Percentiles rank a stretch among this genome's conserved stretches.
Conservation (phyloP, 2,329 filamentous ascomycete species). For the Beauveria medogensis region DNA sequence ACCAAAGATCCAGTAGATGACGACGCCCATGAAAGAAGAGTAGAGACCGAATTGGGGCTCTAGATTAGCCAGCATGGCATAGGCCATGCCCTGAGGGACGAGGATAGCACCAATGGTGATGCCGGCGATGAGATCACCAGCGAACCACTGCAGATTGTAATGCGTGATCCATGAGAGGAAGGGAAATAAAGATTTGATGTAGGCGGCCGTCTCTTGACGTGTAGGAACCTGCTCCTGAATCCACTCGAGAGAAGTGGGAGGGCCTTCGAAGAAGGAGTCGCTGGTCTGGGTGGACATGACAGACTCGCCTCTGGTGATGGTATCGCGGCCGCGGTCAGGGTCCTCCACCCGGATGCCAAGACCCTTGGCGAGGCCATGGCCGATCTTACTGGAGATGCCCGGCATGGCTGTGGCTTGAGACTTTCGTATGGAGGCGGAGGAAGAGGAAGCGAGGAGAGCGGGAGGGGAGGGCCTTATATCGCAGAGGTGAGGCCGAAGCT, state of each 20-base stretch:
- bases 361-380: constrained; percentile 66
- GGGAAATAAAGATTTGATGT: constrained; percentile 69
- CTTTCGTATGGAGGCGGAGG: neutral
- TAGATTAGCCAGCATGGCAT: constrained; percentile 77
- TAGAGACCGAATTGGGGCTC: constrained; percentile 78
- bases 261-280: constrained; percentile 74
- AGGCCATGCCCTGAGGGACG: constrained; percentile 96
- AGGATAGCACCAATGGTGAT: constrained; percentile 57
- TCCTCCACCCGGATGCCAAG: constrained; percentile 75
- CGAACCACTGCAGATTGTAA: constrained; percentile 85
- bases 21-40: constrained; percentile 67
- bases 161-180: constrained; percentile 81
- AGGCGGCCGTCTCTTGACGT: constrained; percentile 44
- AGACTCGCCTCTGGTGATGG: constrained; percentile 70
- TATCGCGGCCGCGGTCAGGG: constrained; percentile 33
- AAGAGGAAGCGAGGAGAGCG: neutral
- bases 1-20: constrained; percentile 72
- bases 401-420: constrained; percentile 24
- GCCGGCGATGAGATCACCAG: constrained; percentile 80
- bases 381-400: constrained; percentile 46
- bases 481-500: neutral
- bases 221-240: constrained; percentile 56
- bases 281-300: constrained; percentile 64
- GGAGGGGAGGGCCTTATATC: neutral
- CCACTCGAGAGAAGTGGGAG: constrained; percentile 70